Percentiles rank a stretch among this genome's conserved stretches.
These are phyloP conservation scores for Calonectria fujianensis DNA, from an alignment of 2,329 filamentous ascomycete genomes.

Conservation along the genomic window DNA sequence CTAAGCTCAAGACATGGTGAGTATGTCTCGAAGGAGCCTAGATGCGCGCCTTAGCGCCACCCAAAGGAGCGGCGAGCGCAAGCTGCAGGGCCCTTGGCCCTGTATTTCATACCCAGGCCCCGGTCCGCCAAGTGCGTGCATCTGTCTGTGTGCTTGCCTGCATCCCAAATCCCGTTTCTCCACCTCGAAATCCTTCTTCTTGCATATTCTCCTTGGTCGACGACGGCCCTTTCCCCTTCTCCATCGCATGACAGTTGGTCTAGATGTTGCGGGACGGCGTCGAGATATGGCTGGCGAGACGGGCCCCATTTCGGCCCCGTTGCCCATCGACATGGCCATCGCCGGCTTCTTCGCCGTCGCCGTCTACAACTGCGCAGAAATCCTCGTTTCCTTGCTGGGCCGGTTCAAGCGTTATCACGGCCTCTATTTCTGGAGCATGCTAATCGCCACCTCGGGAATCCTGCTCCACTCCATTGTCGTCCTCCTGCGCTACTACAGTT, in stretches of 20 bases:
- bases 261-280: constrained; percentile 11
- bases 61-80: neutral
- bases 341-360: constrained; percentile 32
- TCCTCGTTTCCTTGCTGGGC: constrained; percentile 12
- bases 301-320: constrained; percentile 30
- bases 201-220: neutral
- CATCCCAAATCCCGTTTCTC: neutral
- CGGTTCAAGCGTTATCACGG: constrained; percentile 29
- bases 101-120: constrained; percentile 9
- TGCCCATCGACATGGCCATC: constrained; percentile 30
- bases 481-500: constrained; percentile 23
- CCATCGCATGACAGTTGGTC: neutral
- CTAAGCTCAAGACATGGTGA: constrained; percentile 1
- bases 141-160: neutral
- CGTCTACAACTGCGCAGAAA: constrained; percentile 26
- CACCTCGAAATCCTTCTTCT: constrained; percentile 5
- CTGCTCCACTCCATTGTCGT: constrained; percentile 12
- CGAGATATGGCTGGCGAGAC: constrained; percentile 28
- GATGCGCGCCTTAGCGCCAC: constrained; percentile 11
- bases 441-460: constrained; percentile 14
- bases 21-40: constrained; percentile 4
- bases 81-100: neutral
- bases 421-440: constrained; percentile 34
- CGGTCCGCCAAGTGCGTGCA: neutral
- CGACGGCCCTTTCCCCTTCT: neutral